A percentile compares a stretch with the other conserved stretches of the same genome.
Evolutionary conservation across 2,329 filamentous ascomycete genomes (phyloP).

Genomic region (Colletotrichum sp.): DNA sequence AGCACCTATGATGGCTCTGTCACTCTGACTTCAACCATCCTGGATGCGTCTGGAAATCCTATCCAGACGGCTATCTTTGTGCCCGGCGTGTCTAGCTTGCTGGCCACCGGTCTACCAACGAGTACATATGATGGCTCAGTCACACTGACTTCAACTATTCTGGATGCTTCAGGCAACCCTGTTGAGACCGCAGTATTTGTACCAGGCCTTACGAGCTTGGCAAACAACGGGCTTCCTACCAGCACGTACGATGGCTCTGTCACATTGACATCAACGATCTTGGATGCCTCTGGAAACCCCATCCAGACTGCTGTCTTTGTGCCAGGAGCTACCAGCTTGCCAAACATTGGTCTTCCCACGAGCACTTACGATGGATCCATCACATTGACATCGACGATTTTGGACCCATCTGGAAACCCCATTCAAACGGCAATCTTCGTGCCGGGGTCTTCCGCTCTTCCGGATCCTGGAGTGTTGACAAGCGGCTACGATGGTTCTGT

Average conservation of each 20-base stretch:
- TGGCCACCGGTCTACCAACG: not conserved
- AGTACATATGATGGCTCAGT: not conserved
- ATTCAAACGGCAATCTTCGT: not conserved
- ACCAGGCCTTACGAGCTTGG: not conserved
- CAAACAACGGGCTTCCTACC: not conserved
- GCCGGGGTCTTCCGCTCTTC: not conserved
- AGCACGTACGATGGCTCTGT: not conserved
- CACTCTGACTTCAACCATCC: not conserved
- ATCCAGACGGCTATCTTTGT: not conserved
- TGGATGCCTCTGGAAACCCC: not conserved
- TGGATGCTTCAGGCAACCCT: not conserved
- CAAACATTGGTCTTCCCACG: not conserved
- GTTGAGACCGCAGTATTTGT: not conserved
- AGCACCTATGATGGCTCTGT: not conserved
- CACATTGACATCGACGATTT: not conserved
- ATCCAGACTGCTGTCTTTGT: not conserved
- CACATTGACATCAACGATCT: not conserved
- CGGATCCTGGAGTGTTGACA: not conserved
- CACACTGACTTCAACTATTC: not conserved
- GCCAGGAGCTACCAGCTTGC: not conserved
- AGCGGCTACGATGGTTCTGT: not conserved
- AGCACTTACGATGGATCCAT: conserved; percentile 3
- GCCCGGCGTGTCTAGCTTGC: not conserved
- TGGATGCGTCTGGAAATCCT: not conserved
- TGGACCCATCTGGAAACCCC: not conserved